Base-by-base conservation (phyloP, 805 yeast species). In the Cyberlindnera mycetangii region DNA sequence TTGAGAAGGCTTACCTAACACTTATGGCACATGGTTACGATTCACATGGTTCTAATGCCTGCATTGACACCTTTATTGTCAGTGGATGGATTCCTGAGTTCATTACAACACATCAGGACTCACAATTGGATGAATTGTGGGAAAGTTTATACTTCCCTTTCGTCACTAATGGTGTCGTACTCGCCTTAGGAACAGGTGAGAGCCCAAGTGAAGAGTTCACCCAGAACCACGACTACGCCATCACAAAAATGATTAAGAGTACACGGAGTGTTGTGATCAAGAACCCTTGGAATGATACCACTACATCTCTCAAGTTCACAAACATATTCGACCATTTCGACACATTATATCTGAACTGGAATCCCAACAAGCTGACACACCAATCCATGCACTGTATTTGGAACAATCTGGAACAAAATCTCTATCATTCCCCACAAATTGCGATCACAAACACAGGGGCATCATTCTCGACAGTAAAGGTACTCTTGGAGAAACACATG, bases 81-180 rank as follows among this genome's bases (percentile, higher is more conserved):
- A 70, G 81, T 2, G 89, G 90, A 1, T 89, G 85, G 82, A 59
- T 83, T 7, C 96, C 96, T 0, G 89, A 86, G 47, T 72, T 71
- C 41, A 47, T 67, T 3, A 48, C 60, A 3, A 52, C 68, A 1
- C 59, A 66, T 1, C 58, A 68, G 8, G 55, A 66, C 8, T 60
- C 74, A 5, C 58, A 65, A 11, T 47, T 62, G 38, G 51, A 56
- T 1, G 47, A 49, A 0, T 50, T 73, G 1, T 67, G 81, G 72
- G 44, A 61, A 20, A 34, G 47, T 47, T 12, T 78, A 45, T 45
- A 51, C 43, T 40, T 47, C 1, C 42, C 55, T 2, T 72, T 72
- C 58, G 37, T 48, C 4, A 22, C 44, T 2, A 71, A 72, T 5
- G 51, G 64, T 3, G 60, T 81, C 19, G 50, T 81, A 24, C 37